phyloP scores from a whole-genome alignment of 2,329 filamentous ascomycete genomes.

The Aspergillus intermedius region DNA sequence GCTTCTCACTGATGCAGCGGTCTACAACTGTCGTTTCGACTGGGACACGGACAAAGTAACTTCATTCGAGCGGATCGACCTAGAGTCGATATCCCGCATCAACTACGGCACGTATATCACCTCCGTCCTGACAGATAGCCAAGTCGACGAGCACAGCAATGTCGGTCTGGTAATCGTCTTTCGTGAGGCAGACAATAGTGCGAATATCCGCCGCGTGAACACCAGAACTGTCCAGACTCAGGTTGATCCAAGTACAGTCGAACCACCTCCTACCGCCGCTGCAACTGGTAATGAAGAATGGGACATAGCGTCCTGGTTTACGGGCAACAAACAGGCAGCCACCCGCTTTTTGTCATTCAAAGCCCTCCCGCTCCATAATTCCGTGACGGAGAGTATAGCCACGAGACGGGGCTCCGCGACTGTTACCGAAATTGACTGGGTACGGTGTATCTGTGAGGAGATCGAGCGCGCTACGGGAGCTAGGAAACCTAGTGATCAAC shows the following conservation, averaged over 20 bases:
- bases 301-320: slow-evolving; percentile 36
- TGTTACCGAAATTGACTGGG: slow-evolving; percentile 48
- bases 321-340: slow-evolving; percentile 20
- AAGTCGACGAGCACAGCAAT: slow-evolving; percentile 72
- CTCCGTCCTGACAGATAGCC: slow-evolving; percentile 69
- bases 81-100: slow-evolving; percentile 66
- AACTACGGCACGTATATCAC: slow-evolving; percentile 85
- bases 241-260: slow-evolving; percentile 30
- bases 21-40: slow-evolving; percentile 88
- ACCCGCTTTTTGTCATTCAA: slow-evolving; percentile 40
- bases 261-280: slow-evolving; percentile 12
- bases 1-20: slow-evolving; percentile 72
- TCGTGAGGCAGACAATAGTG: slow-evolving; percentile 53
- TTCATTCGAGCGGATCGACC: slow-evolving; percentile 78
- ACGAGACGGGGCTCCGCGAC: slow-evolving; percentile 9
- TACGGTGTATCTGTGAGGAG: slow-evolving; percentile 64
- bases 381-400: slow-evolving; percentile 13
- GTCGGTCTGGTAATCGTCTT: slow-evolving; percentile 79
- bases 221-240: slow-evolving; percentile 65
- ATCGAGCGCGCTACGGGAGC: slow-evolving; percentile 61
- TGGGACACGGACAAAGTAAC: slow-evolving; percentile 94
- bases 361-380: slow-evolving; percentile 32
- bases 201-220: slow-evolving; percentile 71
- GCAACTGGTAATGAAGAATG: slow-evolving; percentile 30
- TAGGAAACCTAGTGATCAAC: neutral